Evolutionary conservation across 768 basidiomycete species (phyloP).

Genomic region (Hortiboletus campestris): DNA sequence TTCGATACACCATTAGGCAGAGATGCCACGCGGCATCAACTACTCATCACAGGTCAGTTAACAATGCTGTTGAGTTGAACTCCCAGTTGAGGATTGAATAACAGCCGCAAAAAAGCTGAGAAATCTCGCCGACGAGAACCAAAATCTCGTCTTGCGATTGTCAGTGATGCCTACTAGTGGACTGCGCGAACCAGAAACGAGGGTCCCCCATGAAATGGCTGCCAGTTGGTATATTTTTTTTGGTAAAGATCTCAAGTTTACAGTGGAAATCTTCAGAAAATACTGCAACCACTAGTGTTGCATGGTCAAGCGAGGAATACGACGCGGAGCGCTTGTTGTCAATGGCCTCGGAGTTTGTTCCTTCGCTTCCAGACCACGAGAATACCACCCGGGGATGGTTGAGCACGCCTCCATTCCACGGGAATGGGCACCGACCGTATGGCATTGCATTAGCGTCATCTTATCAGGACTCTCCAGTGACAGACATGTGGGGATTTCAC

Average conservation of each 20-base stretch:
- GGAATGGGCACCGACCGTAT: constrained; percentile 6
- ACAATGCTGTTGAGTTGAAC: not conserved
- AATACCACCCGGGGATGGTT: constrained; percentile 5
- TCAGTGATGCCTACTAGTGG: constrained; percentile 10
- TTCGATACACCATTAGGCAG: constrained; percentile 23
- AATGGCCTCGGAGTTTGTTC: not conserved
- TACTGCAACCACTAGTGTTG: not conserved
- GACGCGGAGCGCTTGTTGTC: constrained; percentile 4
- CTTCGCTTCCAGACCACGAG: not conserved
- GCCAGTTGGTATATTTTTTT: constrained; percentile 11
- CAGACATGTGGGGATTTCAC: not conserved
- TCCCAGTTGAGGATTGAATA: not conserved
- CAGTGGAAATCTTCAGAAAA: constrained; percentile 9
- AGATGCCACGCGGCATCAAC: constrained; percentile 30
- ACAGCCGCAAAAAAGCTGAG: constrained; percentile 51
- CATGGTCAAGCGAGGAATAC: constrained; percentile 7
- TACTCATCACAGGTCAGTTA: constrained; percentile 24
- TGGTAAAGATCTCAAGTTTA: not conserved
- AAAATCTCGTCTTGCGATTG: constrained; percentile 15
- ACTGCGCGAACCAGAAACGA: not conserved
- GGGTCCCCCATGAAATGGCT: not conserved
- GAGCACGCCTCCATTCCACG: not conserved
- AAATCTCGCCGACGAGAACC: constrained; percentile 24
- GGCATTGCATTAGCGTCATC: not conserved
- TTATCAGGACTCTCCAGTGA: not conserved